Evolutionary conservation across 1,284 basidiomycete genomes (phyloP).

Genomic region (Meira nashicola): DNA sequence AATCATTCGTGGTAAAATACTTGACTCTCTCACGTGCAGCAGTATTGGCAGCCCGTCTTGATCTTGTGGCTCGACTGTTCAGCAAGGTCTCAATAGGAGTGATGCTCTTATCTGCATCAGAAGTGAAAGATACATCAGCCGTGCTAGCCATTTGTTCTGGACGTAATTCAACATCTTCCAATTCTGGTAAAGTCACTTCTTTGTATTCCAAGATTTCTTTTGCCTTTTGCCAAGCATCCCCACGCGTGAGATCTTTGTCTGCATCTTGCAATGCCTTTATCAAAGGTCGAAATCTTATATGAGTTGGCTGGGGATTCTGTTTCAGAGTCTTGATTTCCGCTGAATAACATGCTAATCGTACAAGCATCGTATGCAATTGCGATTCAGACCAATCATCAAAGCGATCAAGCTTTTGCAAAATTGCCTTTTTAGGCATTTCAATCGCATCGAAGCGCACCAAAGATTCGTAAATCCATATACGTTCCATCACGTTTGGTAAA

Average conservation of each 20-base stretch:
- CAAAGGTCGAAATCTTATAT: background rate
- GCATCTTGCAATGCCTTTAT: conserved; percentile 15
- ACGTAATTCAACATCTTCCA: conserved; percentile 21
- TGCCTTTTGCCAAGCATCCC: conserved; percentile 32
- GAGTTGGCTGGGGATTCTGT: conserved; percentile 15
- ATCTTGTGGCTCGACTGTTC: conserved; percentile 26
- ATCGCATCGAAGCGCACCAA: conserved; percentile 41
- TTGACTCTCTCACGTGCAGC: conserved; percentile 17
- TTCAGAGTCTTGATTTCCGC: conserved; percentile 18
- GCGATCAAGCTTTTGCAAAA: conserved; percentile 29
- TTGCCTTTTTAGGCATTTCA: conserved; percentile 21
- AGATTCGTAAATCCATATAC: conserved; percentile 44
- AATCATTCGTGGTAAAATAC: conserved; percentile 10
- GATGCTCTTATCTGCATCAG: conserved; percentile 19
- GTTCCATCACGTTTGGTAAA: conserved; percentile 31
- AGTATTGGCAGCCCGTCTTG: conserved; percentile 12
- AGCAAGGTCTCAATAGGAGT: conserved; percentile 18
- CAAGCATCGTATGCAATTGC: conserved; percentile 31
- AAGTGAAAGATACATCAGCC: conserved; percentile 13
- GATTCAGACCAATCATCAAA: conserved; percentile 37
- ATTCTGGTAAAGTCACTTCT: conserved; percentile 11
- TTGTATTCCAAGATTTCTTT: conserved; percentile 16
- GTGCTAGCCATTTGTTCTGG: conserved; percentile 13
- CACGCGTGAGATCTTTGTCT: conserved; percentile 23
- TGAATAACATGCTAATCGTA: conserved; percentile 19